Evolutionary conservation across 768 basidiomycete species (phyloP).

Genomic region (Termitomyces sp.): DNA sequence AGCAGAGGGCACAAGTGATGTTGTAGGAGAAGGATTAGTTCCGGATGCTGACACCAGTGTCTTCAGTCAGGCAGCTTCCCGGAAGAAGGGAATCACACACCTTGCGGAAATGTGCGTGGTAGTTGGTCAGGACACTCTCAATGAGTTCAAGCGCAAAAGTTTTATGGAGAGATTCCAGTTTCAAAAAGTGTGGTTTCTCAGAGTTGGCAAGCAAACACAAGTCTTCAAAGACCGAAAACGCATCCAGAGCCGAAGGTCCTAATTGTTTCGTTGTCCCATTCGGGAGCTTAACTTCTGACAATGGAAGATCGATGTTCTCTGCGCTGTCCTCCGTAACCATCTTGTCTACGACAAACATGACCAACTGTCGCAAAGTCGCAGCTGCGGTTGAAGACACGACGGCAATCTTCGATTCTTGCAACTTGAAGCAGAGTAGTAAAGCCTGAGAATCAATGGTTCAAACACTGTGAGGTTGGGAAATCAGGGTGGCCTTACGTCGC

Average conservation of each 20-base stretch:
- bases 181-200: slow-evolving; percentile 76
- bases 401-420: slow-evolving; percentile 92
- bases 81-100: slow-evolving; percentile 30
- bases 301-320: slow-evolving; percentile 27
- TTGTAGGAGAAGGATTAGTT: slow-evolving; percentile 80
- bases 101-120: slow-evolving; percentile 78
- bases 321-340: slow-evolving; percentile 70
- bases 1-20: slow-evolving; percentile 89
- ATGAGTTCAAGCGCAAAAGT: slow-evolving; percentile 97
- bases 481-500: slow-evolving; percentile 51
- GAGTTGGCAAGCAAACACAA: slow-evolving; percentile 83
- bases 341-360: slow-evolving; percentile 98
- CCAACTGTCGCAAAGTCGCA: slow-evolving; percentile 89
- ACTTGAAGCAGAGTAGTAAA: slow-evolving; percentile 87
- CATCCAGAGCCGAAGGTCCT: slow-evolving; percentile 75
- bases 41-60: slow-evolving; percentile 50
- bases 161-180: slow-evolving; percentile 77
- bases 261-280: slow-evolving; percentile 60
- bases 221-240: slow-evolving; percentile 88
- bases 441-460: slow-evolving; percentile 43
- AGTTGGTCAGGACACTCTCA: slow-evolving; percentile 93
- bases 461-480: background rate
- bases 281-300: slow-evolving; percentile 51
- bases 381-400: slow-evolving; percentile 97
- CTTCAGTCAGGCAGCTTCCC: background rate